phyloP scores from a whole-genome alignment of 2,329 filamentous ascomycete genomes.

The Penicillium sp. region DNA sequence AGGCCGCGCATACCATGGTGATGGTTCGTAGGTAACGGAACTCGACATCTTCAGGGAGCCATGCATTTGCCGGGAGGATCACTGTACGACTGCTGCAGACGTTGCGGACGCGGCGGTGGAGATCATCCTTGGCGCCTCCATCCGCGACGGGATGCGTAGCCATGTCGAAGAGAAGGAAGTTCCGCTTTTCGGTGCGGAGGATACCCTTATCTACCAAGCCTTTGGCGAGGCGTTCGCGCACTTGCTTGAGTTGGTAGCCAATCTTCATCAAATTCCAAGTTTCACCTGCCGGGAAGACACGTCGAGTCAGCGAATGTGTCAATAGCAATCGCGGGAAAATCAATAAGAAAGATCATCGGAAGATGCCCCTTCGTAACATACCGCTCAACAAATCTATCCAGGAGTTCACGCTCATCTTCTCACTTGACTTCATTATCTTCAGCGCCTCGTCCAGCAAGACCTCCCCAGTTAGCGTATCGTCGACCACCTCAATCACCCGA shows the following conservation, averaged over 20 bases:
- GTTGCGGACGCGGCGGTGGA: constrained; percentile 81
- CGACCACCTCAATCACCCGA: constrained; percentile 89
- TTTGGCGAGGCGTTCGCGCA: constrained; percentile 92
- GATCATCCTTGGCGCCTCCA: constrained; percentile 93
- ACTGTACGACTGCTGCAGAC: constrained; percentile 89
- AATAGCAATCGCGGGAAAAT: too few relatives aligned
- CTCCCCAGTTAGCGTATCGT: constrained; percentile 92
- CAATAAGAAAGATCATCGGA: too few relatives aligned
- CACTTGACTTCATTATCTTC: constrained; percentile 99
- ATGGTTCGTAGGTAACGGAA: constrained; percentile 88
- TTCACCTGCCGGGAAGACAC: too few relatives aligned
- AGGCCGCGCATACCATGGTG: constrained; percentile 93
- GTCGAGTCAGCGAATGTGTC: too few relatives aligned
- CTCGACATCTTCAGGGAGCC: constrained; percentile 86
- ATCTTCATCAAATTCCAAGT: constrained; percentile 99
- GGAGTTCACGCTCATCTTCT: constrained; percentile 98
- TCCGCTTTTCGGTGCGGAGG: constrained; percentile 94
- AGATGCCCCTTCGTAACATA: too few relatives aligned
- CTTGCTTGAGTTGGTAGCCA: constrained; percentile 97
- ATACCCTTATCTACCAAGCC: constrained; percentile 98
- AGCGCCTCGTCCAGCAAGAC: constrained; percentile 93
- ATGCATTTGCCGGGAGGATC: constrained; percentile 74
- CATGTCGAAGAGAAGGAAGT: constrained; percentile 99
- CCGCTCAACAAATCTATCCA: constrained; percentile 99
- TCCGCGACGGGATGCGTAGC: constrained; percentile 96